Evolutionary conservation across 495 filamentous ascomycete species (phyloP).

Genomic region (Pyrenopolyporus hunteri): DNA sequence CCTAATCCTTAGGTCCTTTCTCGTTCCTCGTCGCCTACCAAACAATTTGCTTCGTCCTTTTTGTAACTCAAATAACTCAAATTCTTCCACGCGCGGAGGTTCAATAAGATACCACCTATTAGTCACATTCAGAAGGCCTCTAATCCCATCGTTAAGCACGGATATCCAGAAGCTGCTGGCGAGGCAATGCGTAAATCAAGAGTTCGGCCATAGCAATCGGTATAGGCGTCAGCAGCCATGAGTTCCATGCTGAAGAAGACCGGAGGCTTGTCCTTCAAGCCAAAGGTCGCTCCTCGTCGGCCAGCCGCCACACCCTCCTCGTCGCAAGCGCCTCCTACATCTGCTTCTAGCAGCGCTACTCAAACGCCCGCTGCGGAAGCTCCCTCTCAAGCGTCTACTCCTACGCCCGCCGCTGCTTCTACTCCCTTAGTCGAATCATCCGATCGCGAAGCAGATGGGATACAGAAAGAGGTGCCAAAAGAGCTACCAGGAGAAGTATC

Average conservation of each 20-base stretch:
- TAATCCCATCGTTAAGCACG: neutral
- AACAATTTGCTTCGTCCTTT: neutral
- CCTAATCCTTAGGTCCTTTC: no score
- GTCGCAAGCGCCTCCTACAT: slow-evolving; percentile 24
- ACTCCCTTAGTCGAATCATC: slow-evolving; percentile 20
- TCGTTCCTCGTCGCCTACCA: slow-evolving; percentile 9
- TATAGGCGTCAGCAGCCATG: slow-evolving; percentile 37
- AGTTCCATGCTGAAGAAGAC: slow-evolving; percentile 56
- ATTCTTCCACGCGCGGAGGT: neutral
- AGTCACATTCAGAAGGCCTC: neutral
- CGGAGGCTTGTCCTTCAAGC: slow-evolving; percentile 51
- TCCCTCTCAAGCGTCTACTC: slow-evolving; percentile 25
- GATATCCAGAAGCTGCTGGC: neutral
- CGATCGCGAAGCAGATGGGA: slow-evolving; percentile 1
- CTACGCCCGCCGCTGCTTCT: slow-evolving; percentile 14
- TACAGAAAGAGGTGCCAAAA: no score
- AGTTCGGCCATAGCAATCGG: slow-evolving; percentile 12
- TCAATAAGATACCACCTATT: neutral
- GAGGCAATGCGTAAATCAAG: slow-evolving; percentile 18
- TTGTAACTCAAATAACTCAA: neutral
- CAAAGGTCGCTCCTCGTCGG: slow-evolving; percentile 44
- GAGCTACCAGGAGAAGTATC: neutral
- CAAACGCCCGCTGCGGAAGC: slow-evolving; percentile 27
- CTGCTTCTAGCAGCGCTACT: slow-evolving; percentile 17
- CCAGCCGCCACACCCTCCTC: slow-evolving; percentile 18